Evolutionary conservation across 2,329 filamentous ascomycete species (phyloP).

Genomic region (Botryotinia convoluta): DNA sequence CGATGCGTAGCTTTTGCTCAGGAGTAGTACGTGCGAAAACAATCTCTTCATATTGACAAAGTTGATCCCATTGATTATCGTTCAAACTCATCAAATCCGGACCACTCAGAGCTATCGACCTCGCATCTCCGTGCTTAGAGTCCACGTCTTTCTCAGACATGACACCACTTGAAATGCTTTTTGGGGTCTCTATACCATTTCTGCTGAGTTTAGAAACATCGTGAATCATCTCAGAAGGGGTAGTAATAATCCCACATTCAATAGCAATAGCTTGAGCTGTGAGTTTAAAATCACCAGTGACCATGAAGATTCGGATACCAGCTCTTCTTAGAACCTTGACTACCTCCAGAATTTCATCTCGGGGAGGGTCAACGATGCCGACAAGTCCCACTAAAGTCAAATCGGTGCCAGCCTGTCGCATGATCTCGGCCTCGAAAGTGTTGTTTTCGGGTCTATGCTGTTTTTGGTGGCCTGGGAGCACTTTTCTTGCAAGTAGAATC

Average conservation of each 20-base stretch:
- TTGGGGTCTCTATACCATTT: conserved; percentile 4
- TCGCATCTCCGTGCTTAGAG: neutral
- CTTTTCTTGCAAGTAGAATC: conserved; percentile 61
- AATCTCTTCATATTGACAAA: conserved; percentile 65
- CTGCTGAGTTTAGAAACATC: conserved; percentile 21
- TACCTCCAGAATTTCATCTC: conserved; percentile 55
- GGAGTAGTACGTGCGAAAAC: conserved; percentile 74
- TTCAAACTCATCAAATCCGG: conserved; percentile 62
- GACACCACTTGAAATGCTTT: conserved; percentile 6
- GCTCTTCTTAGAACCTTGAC: conserved; percentile 61
- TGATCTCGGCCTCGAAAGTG: conserved; percentile 55
- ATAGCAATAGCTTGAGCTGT: conserved; percentile 69
- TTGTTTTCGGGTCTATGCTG: conserved; percentile 29
- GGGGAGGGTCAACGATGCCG: conserved; percentile 56
- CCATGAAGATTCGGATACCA: conserved; percentile 73
- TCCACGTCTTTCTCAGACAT: conserved; percentile 13
- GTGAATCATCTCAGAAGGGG: conserved; percentile 24
- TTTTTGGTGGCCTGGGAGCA: conserved; percentile 21
- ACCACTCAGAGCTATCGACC: conserved; percentile 60
- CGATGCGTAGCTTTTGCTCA: conserved; percentile 74
- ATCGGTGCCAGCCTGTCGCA: conserved; percentile 47
- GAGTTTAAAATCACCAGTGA: conserved; percentile 73
- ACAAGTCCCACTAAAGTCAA: conserved; percentile 55
- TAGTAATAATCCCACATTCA: conserved; percentile 66
- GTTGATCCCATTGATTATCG: conserved; percentile 63